Base-by-base conservation (phyloP, 2,329 filamentous ascomycete species). In the Trichoderma cornu-damae region DNA sequence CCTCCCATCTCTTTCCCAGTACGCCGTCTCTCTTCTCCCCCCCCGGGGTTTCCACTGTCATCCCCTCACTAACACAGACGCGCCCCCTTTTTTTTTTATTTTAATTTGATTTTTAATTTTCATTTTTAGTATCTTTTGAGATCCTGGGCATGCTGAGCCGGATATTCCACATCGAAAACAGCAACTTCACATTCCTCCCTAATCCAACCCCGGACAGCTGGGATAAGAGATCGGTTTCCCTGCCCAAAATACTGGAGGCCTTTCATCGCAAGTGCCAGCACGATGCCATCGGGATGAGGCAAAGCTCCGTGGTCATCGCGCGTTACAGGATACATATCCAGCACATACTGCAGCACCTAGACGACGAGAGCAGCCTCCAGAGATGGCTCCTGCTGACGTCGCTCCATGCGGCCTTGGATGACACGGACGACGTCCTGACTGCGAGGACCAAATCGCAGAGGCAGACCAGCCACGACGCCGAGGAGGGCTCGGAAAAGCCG, bases 61-160 rank as follows among this genome's bases (percentile, higher is more conserved):
- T n/a, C n/a, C n/a, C n/a, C n/a, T n/a, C n/a, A n/a, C n/a, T n/a
- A n/a, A n/a, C n/a, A n/a, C n/a, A n/a, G n/a, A n/a, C n/a, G n/a
- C n/a, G n/a, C n/a, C n/a, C n/a, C n/a, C n/a, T n/a, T n/a, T n/a
- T n/a, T n/a, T n/a, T n/a, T n/a, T n/a, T n/a, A n/a, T n/a, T n/a
- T n/a, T n/a, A n/a, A n/a, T n/a, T n/a, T n/a, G n/a, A n/a, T n/a
- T n/a, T n/a, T n/a, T n/a, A n/a, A n/a, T n/a, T n/a, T n/a, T 2
- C 16, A 20, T 28, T 18, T 1, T 18, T 44, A 82, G 80, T 84
- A 0, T 75, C 79, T 0, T 84, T 84, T 50, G 81, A 84, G 63
- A 73, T 84, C 0, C 65, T 82, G 2, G 81, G 80, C n/a, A 84
- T 84, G 81, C 67, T 84, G 1, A 74, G 75, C 43, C 73, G 74